A percentile compares a stretch with the other conserved stretches of the same genome.
Conservation (phyloP, 305 asterid species). For the Solanum hybrid region DNA sequence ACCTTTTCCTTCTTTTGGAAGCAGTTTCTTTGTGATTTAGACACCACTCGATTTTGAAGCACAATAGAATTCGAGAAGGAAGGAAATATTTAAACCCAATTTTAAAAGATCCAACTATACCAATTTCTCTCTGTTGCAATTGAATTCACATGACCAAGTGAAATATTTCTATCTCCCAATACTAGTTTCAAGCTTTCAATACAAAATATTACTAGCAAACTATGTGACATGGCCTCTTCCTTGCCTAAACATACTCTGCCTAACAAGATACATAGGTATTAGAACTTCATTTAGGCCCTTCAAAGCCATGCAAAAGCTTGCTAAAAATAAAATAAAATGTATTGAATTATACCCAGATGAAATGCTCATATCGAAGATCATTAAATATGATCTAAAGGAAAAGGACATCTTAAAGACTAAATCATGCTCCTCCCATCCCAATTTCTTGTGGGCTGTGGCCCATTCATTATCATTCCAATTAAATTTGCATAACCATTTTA, state of each 20-base stretch:
- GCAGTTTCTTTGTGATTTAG: background rate
- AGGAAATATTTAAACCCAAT: background rate
- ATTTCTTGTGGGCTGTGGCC: constrained; percentile 2
- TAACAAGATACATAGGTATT: background rate
- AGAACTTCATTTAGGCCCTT: background rate
- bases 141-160: background rate
- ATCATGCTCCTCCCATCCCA: background rate
- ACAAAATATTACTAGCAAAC: background rate
- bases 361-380: background rate
- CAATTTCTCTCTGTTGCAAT: background rate
- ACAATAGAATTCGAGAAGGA: background rate
- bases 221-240: background rate
- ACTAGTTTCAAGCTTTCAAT: background rate
- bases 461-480: background rate
- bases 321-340: background rate
- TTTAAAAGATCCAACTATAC: background rate
- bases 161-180: background rate
- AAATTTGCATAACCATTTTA: background rate
- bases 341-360: background rate
- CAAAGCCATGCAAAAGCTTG: background rate
- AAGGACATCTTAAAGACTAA: background rate
- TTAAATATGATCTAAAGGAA: background rate
- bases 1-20: background rate
- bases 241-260: background rate
- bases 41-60: background rate